Evolutionary conservation across 306 rosid genomes (phyloP), one percentile per base, ranked within the genome.

Genomic region (Benincasa hispida): DNA sequence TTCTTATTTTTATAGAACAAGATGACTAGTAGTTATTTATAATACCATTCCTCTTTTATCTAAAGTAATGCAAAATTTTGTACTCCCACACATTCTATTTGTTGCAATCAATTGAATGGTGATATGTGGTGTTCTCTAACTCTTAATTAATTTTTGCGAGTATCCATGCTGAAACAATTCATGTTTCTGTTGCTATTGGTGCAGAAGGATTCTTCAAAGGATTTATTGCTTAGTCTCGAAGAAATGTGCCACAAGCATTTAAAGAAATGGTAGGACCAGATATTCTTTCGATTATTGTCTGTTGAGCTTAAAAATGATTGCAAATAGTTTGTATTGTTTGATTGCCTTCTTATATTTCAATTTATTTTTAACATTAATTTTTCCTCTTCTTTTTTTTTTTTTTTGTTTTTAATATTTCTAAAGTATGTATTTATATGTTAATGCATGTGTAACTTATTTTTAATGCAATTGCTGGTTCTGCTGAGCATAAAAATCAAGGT

Each of bases 171-270:
- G 59, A 25, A 48, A 48, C 27, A 48, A 18, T 76, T 59, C 4
- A 15, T 10, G 1, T 32, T 53, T 30, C n/a, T 69, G 21, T 76
- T 78, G 53, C 13, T 66, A 32, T n/a, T 72, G 55, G 28, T 81
- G 79, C 87, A 87, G 89, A 83, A 79, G 74, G 83, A 74, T 79
- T 72, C 32, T 62, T 55, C 70, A 56, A 80, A 81, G 69, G 83
- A 53, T 1, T 68, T 76, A 13, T 66, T 21, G 50, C 27, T 77
- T 68, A 88, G 80, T 79, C 85, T 87, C 68, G 91, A 83, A 76
- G 87, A 83, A 77, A 79, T 91, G 79, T 89, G 63, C 75, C 81
- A 74, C 87, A 83, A 80, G 74, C 86, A 88, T 82, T 61, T 87
- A 32, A 86, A 86, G 59, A 84, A 55, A 76, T 24, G 91, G 98